These are phyloP conservation scores for Beauveria bassiana DNA, from an alignment of 2,329 filamentous ascomycete genomes.

Conservation along the genomic window DNA sequence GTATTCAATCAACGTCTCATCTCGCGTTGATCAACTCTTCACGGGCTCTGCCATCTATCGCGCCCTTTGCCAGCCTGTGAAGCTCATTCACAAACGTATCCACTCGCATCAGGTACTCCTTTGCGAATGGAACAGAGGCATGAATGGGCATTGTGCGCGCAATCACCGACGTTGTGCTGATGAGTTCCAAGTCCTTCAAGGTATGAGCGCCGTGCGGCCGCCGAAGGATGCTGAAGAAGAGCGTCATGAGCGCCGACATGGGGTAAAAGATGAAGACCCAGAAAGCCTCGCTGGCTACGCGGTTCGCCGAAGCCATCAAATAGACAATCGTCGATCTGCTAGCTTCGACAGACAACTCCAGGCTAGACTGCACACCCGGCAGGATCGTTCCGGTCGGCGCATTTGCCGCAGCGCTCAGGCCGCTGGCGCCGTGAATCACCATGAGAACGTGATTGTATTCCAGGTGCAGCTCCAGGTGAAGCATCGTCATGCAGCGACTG, in stretches of 20 bases:
- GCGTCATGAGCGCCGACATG: constrained; percentile 42
- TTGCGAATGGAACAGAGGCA: constrained; percentile 25
- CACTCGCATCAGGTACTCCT: constrained; percentile 32
- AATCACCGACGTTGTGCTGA: constrained; percentile 34
- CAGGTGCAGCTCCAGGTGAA: constrained; percentile 39
- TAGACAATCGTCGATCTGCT: constrained; percentile 47
- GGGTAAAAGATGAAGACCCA: constrained; percentile 51
- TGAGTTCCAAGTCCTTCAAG: constrained; percentile 36
- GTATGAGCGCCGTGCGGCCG: constrained; percentile 37
- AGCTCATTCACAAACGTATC: constrained; percentile 37
- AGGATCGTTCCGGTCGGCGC: constrained; percentile 29
- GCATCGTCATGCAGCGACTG: constrained; percentile 32
- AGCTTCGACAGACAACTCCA: constrained; percentile 45
- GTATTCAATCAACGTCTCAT: background rate
- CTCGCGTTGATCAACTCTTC: background rate
- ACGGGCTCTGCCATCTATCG: constrained; percentile 21
- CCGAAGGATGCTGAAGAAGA: constrained; percentile 48
- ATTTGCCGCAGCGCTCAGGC: constrained; percentile 35
- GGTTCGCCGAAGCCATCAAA: constrained; percentile 33
- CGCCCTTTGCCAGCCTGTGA: constrained; percentile 33
- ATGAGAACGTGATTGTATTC: constrained; percentile 50
- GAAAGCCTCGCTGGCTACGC: constrained; percentile 39
- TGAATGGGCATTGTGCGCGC: constrained; percentile 31
- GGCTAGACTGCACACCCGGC: constrained; percentile 40
- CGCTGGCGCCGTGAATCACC: constrained; percentile 47